phyloP scores from a whole-genome alignment of 805 yeast species.

The Myxozyma monticola region DNA sequence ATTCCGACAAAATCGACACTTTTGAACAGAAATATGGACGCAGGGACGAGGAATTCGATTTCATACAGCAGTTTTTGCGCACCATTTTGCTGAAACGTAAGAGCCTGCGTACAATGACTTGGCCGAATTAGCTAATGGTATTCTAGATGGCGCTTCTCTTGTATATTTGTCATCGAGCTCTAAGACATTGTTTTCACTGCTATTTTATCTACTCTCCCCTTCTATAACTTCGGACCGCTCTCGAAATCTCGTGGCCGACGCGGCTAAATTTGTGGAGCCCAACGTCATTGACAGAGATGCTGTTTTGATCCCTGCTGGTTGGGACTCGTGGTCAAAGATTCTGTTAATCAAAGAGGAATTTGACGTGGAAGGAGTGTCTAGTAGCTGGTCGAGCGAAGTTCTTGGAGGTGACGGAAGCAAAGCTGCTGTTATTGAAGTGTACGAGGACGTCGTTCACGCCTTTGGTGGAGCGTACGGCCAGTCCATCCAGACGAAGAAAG shows the following conservation, averaged over 20 bases:
- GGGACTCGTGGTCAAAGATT: constrained; percentile 41
- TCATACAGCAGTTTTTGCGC: constrained; percentile 37
- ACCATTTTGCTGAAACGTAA: constrained; percentile 32
- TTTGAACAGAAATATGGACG: constrained; percentile 30
- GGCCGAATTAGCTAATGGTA: background rate
- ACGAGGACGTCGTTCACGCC: constrained; percentile 29
- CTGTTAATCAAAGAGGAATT: constrained; percentile 33
- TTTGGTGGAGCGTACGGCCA: constrained; percentile 18
- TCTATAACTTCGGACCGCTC: constrained; percentile 1
- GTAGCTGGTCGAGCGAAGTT: constrained; percentile 32
- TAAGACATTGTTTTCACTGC: constrained; percentile 14
- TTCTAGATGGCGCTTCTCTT: constrained; percentile 19
- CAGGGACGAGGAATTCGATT: constrained; percentile 35
- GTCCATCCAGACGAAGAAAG: background rate
- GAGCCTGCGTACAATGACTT: background rate
- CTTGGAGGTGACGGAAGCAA: constrained; percentile 9
- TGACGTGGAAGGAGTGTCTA: constrained; percentile 28
- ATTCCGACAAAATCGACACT: constrained; percentile 28
- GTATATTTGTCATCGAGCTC: constrained; percentile 22
- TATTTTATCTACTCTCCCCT: constrained; percentile 21
- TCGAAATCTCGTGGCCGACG: constrained; percentile 1
- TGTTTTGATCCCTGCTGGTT: constrained; percentile 38
- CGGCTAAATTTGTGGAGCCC: constrained; percentile 20
- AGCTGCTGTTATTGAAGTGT: constrained; percentile 25
- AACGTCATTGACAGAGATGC: constrained; percentile 32